A percentile compares a stretch with the other conserved stretches of the same genome.
These are phyloP conservation scores for Hanseniaspora occidentalis DNA, from an alignment of 805 yeast genomes.

Conservation along the genomic window DNA sequence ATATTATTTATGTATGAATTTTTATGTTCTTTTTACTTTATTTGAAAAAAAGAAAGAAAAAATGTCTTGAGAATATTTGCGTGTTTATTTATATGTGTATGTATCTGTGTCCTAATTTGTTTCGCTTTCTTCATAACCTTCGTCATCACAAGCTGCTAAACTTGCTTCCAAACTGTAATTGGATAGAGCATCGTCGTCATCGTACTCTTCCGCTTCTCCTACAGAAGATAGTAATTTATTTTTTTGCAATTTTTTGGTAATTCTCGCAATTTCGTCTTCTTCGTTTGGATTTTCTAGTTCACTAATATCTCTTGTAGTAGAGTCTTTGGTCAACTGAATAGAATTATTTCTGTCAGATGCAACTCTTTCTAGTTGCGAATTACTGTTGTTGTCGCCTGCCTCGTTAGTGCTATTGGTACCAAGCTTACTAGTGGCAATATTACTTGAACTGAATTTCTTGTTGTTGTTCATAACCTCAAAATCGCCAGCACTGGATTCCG, in stretches of 20 bases:
- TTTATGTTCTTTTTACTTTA: no score
- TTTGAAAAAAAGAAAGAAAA: no score
- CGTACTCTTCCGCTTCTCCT: constrained; percentile 11
- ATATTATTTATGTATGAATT: no score
- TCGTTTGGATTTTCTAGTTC: constrained; percentile 10
- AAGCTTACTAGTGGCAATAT: background rate
- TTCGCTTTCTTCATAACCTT: constrained; percentile 9
- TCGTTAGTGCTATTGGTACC: no score
- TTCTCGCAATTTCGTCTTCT: constrained; percentile 12
- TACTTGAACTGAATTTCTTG: background rate
- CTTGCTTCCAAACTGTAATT: constrained; percentile 14
- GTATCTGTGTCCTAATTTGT: constrained; percentile 1
- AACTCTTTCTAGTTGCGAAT: background rate
- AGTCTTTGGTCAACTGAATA: constrained; percentile 8
- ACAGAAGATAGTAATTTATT: constrained; percentile 8
- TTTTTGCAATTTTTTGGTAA: constrained; percentile 10
- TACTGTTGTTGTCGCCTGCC: background rate
- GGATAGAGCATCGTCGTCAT: constrained; percentile 9
- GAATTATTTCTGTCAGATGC: constrained; percentile 4
- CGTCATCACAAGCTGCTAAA: constrained; percentile 14
- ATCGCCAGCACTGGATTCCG: constrained; percentile 4
- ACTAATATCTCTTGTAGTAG: constrained; percentile 8
- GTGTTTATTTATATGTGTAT: background rate
- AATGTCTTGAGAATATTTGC: no score
- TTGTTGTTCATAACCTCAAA: background rate